phyloP scores from a whole-genome alignment of 768 basidiomycete genomes.

The Calvatia gigantea region DNA sequence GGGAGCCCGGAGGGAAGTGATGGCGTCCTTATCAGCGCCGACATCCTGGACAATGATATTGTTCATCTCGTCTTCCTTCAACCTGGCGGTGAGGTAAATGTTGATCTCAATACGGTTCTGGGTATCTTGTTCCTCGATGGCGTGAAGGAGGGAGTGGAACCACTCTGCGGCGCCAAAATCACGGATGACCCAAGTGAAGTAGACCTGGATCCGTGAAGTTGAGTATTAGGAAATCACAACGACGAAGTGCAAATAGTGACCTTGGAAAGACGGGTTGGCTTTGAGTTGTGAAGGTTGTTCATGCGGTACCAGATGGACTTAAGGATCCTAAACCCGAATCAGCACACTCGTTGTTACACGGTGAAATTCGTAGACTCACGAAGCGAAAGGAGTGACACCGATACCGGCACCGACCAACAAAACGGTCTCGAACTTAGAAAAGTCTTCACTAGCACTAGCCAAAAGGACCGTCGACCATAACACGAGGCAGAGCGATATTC shows the following conservation, averaged over 20 bases:
- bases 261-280: slow-evolving; percentile 83
- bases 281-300: slow-evolving; percentile 77
- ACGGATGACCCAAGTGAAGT: slow-evolving; percentile 95
- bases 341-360: background rate
- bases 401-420: slow-evolving; percentile 93
- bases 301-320: slow-evolving; percentile 96
- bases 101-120: slow-evolving; percentile 88
- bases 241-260: slow-evolving; percentile 27
- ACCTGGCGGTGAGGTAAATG: slow-evolving; percentile 88
- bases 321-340: slow-evolving; percentile 50
- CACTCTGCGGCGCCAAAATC: slow-evolving; percentile 88
- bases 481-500: slow-evolving; percentile 75
- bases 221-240: background rate
- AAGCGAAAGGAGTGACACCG: slow-evolving; percentile 94
- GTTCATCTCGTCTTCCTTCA: slow-evolving; percentile 91
- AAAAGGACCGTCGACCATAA: slow-evolving; percentile 97
- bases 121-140: slow-evolving; percentile 90
- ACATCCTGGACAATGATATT: slow-evolving; percentile 94
- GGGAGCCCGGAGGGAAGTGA: slow-evolving; percentile 84
- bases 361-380: slow-evolving; percentile 47
- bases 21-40: slow-evolving; percentile 88
- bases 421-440: slow-evolving; percentile 84
- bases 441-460: slow-evolving; percentile 91
- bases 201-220: slow-evolving; percentile 41
- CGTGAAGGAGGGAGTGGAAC: slow-evolving; percentile 92